These are phyloP conservation scores for Malus orientalis DNA, from an alignment of 306 rosid species.

Conservation along the genomic window DNA sequence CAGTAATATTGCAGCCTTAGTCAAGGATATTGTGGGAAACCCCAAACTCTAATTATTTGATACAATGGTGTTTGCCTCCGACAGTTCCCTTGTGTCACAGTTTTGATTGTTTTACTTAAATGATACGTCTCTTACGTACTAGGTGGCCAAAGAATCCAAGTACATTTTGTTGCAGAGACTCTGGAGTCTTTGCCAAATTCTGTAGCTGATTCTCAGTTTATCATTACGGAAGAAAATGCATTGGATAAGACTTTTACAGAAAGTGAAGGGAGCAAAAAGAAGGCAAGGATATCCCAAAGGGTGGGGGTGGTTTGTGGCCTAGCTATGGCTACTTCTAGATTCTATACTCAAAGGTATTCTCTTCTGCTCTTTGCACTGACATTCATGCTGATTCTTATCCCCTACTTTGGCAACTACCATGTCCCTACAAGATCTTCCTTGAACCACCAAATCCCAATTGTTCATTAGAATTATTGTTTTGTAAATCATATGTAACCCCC, in stretches of 20 bases:
- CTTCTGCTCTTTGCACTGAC: conserved; percentile 30
- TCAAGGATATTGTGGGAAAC: not conserved
- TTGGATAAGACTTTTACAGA: not conserved
- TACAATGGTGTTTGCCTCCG: not conserved
- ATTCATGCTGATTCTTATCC: conserved; percentile 25
- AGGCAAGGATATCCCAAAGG: conserved; percentile 10
- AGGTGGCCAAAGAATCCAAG: not conserved
- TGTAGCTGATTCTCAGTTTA: not conserved
- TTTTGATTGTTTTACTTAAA: not conserved
- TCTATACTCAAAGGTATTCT: not conserved
- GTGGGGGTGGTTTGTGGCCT: not conserved
- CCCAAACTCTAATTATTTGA: not conserved
- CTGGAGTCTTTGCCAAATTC: not conserved
- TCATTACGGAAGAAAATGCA: not conserved
- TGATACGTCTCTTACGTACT: not conserved
- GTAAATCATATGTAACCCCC: not conserved
- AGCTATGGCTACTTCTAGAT: not conserved
- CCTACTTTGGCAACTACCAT: not conserved
- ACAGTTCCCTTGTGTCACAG: not conserved
- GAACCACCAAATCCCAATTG: conserved; percentile 5
- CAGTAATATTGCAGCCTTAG: not conserved
- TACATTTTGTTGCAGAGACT: not conserved
- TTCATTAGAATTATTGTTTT: not conserved
- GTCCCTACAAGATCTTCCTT: conserved; percentile 29
- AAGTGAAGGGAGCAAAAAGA: not conserved